Evolutionary conservation across 306 rosid genomes (phyloP), one percentile per base, ranked within the genome.

Genomic region (Vigna mungo): DNA sequence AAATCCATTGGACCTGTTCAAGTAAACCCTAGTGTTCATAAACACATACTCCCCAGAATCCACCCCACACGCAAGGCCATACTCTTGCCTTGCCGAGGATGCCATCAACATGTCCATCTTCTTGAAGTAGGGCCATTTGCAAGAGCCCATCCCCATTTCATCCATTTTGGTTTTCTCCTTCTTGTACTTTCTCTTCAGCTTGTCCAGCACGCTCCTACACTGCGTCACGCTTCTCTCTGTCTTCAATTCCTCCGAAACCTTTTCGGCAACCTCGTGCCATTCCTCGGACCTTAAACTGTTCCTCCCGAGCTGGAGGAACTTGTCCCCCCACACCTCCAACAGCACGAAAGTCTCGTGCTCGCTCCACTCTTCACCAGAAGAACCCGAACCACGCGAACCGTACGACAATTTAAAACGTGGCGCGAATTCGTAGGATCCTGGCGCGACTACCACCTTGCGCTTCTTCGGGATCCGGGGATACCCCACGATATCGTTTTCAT

Each of bases 11-110:
- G 98, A 90, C 78, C 87, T 62, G 37, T 91, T 92, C 84, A 93
- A 81, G 80, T 93, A 93, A 30, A 93, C 88, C 83, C 89, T 73
- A 1, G 96, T 88, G 34, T 90, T 89, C 93, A 91, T 87, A 27
- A 90, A 93, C 78, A 93, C 96, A 78, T 83, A 93, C 70, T 93
- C 98, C 4, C 98, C 98, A 1, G 89, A 87, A 85, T 92, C 97
- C 59, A 92, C 83, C n/a, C 97, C 97, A 44, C 97, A 92, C 2
- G 92, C 92, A 37, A 92, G 86, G 13, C 96, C 97, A 56, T 59
- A 73, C 34, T 86, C 93, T 61, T 89, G 93, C 85, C 88, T 81
- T 3, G 84, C 72, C 0, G 93, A 83, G 2, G 93, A 75, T 15
- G 87, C 90, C 93, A 92, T 89, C 65, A 92, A 76, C 92, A 87